Evolutionary conservation across 2,329 filamentous ascomycete species (phyloP).

Genomic region (Calonectria hongkongensis): DNA sequence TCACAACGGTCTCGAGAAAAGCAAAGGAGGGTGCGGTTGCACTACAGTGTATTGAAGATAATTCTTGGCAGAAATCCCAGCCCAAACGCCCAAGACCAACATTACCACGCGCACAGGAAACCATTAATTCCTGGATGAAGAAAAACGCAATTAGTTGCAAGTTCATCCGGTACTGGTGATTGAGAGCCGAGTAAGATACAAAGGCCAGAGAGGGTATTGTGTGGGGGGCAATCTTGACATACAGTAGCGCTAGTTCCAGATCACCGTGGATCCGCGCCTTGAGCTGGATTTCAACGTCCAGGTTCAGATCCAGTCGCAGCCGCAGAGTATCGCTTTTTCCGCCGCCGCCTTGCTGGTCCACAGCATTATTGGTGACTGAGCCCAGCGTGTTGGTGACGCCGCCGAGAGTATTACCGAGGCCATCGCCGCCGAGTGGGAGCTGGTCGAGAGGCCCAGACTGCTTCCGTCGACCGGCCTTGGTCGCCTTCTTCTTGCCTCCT

Average conservation of each 20-base stretch:
- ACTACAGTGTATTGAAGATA: conserved; percentile 13
- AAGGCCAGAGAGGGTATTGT: conserved; percentile 35
- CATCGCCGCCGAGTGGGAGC: conserved; percentile 61
- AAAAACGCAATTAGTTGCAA: conserved; percentile 43
- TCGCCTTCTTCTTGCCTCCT: conserved; percentile 58
- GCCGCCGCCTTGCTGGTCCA: conserved; percentile 61
- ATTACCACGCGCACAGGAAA: conserved; percentile 35
- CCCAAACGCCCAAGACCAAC: conserved; percentile 27
- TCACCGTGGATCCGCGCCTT: conserved; percentile 92
- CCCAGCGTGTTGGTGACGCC: conserved; percentile 65
- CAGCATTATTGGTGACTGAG: conserved; percentile 61
- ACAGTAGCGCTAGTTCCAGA: conserved; percentile 83
- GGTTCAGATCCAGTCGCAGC: conserved; percentile 84
- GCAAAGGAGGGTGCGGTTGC: neutral
- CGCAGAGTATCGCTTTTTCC: conserved; percentile 78
- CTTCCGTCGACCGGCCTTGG: conserved; percentile 54
- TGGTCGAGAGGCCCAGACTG: conserved; percentile 60
- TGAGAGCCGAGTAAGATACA: conserved; percentile 54
- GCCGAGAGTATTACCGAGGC: conserved; percentile 60
- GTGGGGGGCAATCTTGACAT: conserved; percentile 57
- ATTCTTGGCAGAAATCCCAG: conserved; percentile 3
- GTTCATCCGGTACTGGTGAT: conserved; percentile 54
- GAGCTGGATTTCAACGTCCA: conserved; percentile 89
- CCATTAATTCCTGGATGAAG: conserved; percentile 52
- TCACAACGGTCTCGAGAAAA: conserved; percentile 10